These are phyloP conservation scores for Solioccasus polychromus DNA, from an alignment of 768 basidiomycete species.

Conservation along the genomic window DNA sequence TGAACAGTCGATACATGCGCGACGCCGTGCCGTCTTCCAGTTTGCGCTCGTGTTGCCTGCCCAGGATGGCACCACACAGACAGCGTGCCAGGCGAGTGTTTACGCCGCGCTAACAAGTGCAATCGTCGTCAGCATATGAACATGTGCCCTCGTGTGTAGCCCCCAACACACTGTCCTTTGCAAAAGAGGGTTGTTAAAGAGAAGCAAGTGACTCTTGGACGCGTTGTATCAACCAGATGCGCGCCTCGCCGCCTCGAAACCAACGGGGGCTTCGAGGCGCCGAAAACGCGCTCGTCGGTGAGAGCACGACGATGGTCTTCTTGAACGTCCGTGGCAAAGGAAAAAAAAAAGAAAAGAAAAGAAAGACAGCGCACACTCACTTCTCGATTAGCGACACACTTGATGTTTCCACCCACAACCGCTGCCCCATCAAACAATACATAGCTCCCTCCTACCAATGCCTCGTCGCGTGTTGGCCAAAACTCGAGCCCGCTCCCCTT, in stretches of 20 bases:
- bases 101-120: conserved; percentile 46
- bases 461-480: conserved; percentile 71
- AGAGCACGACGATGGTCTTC: conserved; percentile 85
- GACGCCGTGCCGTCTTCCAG: conserved; percentile 28
- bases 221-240: conserved; percentile 87
- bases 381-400: conserved; percentile 22
- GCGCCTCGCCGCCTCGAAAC: conserved; percentile 38
- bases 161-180: conserved; percentile 67
- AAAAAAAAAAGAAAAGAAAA: conserved; percentile 6
- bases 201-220: conserved; percentile 69
- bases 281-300: conserved; percentile 48
- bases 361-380: conserved; percentile 47
- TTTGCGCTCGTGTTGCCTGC: conserved; percentile 59
- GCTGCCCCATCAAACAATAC: conserved; percentile 69
- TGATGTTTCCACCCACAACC: conserved; percentile 38
- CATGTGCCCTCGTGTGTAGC: conserved; percentile 92
- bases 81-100: conserved; percentile 70
- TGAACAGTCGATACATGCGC: conserved; percentile 68
- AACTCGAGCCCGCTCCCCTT: conserved; percentile 51
- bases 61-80: conserved; percentile 79
- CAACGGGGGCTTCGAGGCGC: conserved; percentile 54
- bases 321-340: conserved; percentile 64
- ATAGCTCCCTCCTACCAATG: conserved; percentile 89
- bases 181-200: conserved; percentile 88
- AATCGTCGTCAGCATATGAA: conserved; percentile 16